Base-by-base conservation (phyloP, 306 rosid species). In the Styphnolobium japonicum region DNA sequence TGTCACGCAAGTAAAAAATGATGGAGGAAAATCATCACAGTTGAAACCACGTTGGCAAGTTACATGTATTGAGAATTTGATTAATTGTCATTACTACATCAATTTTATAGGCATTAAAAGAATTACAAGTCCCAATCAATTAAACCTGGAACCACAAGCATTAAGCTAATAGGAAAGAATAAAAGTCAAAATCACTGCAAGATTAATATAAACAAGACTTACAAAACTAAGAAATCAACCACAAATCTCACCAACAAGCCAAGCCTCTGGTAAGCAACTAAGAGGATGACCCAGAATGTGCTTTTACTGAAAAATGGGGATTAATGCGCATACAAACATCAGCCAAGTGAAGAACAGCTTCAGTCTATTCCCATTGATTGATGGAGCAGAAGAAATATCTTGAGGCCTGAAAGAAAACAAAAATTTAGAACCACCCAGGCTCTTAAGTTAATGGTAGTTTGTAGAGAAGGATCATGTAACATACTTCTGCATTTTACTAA, bases 401-500 rank as follows among this genome's bases (percentile, higher is more conserved):
- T 94, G 87, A 45, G 97, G 89, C 93, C 98, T 94, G 95, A 69
- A 83, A 65, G 16, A 67, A 74, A 65, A 56, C 1, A 78, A 63
- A 71, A 67, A 55, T 21, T 71, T 22, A 73, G 39, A 62, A 49
- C 45, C 68, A 58, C 6, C 0, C 31, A 19, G 21, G 19, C 42
- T 67, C 10, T 14, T 3, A 49, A 66, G 64, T 52, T 58, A 53
- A 67, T 33, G 18, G 19, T 65, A 11, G 66, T 73, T 68, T 11
- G 31, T 6, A 48, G 71, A 52, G 21, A 62, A 71, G 22, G 61
- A 33, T 37, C 49, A 53, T 25, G 64, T 53, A 27, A 82, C 88
- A 80, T 91, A 92, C 98, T 86, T 91, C 45, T 94, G 98, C 86
- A 83, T 0, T 81, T 94, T 87, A 27, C 33, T 16, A 43, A 94